Conservation (phyloP, 2,329 filamentous ascomycete genomes). For the Neofusicoccum cordaticola region DNA sequence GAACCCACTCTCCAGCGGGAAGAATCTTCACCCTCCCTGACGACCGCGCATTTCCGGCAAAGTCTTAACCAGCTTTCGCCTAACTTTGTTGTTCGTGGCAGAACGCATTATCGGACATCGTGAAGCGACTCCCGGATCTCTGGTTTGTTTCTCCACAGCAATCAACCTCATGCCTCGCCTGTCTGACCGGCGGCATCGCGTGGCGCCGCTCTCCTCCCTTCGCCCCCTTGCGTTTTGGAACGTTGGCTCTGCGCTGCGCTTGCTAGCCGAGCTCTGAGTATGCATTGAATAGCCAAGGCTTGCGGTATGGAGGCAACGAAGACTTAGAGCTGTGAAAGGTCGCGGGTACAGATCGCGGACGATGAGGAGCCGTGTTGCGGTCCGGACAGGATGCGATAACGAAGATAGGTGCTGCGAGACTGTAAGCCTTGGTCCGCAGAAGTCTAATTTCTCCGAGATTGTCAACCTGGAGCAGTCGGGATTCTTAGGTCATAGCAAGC, state of each 20-base stretch:
- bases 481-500: neutral
- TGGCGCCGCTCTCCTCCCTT: neutral
- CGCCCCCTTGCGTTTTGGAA: neutral
- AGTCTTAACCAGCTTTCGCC: neutral
- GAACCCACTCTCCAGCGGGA: too few species aligned
- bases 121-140: neutral
- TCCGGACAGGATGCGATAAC: neutral
- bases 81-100: neutral
- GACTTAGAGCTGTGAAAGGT: neutral
- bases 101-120: neutral
- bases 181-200: neutral
- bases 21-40: too few species aligned
- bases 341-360: neutral
- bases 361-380: neutral
- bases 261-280: neutral
- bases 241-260: too few species aligned
- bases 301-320: neutral
- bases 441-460: too few species aligned
- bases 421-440: too few species aligned
- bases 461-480: too few species aligned
- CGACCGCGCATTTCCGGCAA: neutral
- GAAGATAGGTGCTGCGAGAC: too few species aligned
- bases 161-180: conserved; percentile 7
- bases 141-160: neutral
- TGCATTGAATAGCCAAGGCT: neutral